Conservation (phyloP, 192 early-diverging fungal genomes). For the Entophlyctis helioformis region DNA sequence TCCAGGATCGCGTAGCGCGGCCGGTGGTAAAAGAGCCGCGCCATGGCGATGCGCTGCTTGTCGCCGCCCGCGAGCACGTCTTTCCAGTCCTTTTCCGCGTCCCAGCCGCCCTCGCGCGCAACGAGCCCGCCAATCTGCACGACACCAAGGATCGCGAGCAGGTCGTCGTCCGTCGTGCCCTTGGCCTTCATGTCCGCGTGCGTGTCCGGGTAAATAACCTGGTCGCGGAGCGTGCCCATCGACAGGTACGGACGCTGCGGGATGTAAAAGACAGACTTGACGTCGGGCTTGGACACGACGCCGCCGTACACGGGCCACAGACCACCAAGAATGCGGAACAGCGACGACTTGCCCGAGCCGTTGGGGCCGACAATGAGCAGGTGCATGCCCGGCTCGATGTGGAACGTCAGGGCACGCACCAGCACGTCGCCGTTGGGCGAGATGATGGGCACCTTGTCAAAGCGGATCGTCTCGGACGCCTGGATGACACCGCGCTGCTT, state of each 20-base stretch:
- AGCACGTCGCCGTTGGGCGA: slow-evolving; percentile 33
- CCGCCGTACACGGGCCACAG: slow-evolving; percentile 95
- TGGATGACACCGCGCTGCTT: slow-evolving; percentile 6
- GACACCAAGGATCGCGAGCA: slow-evolving; percentile 65
- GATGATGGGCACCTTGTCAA: slow-evolving; percentile 26
- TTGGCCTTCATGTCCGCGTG: slow-evolving; percentile 32
- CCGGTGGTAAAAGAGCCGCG: slow-evolving; percentile 90
- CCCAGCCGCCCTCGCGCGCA: slow-evolving; percentile 44
- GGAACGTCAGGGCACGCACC: slow-evolving; percentile 56
- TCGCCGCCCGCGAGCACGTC: slow-evolving; percentile 74
- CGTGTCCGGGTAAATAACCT: slow-evolving; percentile 94
- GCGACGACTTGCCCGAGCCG: slow-evolving; percentile 78
- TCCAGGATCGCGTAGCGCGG: slow-evolving; percentile 94
- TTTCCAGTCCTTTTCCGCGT: slow-evolving; percentile 44
- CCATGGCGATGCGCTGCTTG: slow-evolving; percentile 74
- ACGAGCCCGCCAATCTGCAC: slow-evolving; percentile 73
- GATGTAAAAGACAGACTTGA: slow-evolving; percentile 98
- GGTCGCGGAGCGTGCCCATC: slow-evolving; percentile 87
- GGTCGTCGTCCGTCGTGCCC: slow-evolving; percentile 63
- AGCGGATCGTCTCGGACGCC: slow-evolving; percentile 15
- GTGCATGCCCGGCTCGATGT: slow-evolving; percentile 83
- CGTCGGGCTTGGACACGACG: slow-evolving; percentile 86
- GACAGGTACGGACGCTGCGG: slow-evolving; percentile 97
- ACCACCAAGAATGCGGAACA: slow-evolving; percentile 93
- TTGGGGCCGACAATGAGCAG: slow-evolving; percentile 91